phyloP scores from a whole-genome alignment of 495 filamentous ascomycete genomes.

The Ramalina intermedia region DNA sequence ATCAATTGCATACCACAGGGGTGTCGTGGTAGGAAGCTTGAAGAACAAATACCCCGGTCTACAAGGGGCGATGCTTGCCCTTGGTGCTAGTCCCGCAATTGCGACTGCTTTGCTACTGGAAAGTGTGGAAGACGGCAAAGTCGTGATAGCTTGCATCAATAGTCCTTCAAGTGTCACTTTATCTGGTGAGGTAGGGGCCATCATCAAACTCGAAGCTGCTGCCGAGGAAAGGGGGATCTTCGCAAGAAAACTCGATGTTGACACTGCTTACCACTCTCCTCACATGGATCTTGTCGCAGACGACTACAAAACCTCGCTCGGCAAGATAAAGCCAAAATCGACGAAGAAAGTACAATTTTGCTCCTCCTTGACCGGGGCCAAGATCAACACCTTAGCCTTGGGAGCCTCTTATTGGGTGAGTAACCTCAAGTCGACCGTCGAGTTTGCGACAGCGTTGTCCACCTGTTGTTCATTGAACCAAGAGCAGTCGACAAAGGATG shows the following conservation, averaged over 20 bases:
- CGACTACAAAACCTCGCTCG: neutral
- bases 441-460: slow-evolving; percentile 13
- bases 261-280: slow-evolving; percentile 4
- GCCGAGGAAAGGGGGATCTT: slow-evolving; percentile 1
- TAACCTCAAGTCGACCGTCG: slow-evolving; percentile 19
- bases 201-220: slow-evolving; percentile 6
- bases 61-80: slow-evolving; percentile 8
- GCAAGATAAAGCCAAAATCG: neutral
- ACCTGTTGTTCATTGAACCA: no score
- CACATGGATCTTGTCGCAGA: slow-evolving; percentile 8
- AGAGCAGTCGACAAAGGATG: neutral
- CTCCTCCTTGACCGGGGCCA: neutral
- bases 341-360: neutral
- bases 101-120: neutral
- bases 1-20: slow-evolving; percentile 26
- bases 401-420: slow-evolving; percentile 5
- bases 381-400: neutral
- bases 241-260: slow-evolving; percentile 4
- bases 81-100: slow-evolving; percentile 1
- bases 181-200: slow-evolving; percentile 9
- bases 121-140: neutral
- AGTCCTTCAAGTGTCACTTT: slow-evolving; percentile 19
- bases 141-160: slow-evolving; percentile 19
- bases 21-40: slow-evolving; percentile 5
- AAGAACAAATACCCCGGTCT: neutral